phyloP scores from a whole-genome alignment of 306 rosid species.

The Begonia masoniana region DNA sequence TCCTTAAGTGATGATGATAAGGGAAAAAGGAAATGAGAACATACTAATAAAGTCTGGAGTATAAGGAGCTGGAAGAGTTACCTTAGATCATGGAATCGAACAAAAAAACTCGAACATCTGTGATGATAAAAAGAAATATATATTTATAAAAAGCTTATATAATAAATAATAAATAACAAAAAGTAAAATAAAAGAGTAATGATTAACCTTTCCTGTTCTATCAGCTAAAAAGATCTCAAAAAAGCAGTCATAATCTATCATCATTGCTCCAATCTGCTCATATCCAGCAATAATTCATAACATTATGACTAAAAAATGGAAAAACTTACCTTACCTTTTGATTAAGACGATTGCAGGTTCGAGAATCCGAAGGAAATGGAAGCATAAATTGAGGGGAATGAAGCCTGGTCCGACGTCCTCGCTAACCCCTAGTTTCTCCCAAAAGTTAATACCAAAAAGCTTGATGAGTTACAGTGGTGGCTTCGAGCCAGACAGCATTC shows the following conservation, averaged over 20 bases:
- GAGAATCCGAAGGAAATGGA: constrained; percentile 7
- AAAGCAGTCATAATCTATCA: constrained; percentile 29
- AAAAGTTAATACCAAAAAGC: no score
- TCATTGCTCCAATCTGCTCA: constrained; percentile 48
- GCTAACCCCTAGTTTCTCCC: no score
- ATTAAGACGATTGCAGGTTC: no score
- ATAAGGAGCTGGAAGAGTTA: no score
- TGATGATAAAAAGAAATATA: background rate
- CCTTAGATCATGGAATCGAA: background rate
- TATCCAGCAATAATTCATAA: constrained; percentile 6
- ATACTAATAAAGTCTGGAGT: background rate
- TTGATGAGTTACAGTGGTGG: constrained; percentile 5
- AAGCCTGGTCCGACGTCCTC: constrained; percentile 58
- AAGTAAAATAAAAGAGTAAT: no score
- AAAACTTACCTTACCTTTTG: no score
- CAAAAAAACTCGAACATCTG: background rate
- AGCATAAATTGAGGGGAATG: constrained; percentile 55
- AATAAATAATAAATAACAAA: constrained; percentile 11
- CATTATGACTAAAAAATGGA: no score
- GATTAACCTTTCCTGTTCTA: constrained; percentile 23
- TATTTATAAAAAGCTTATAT: constrained; percentile 2
- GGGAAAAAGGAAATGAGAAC: background rate
- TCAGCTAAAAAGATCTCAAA: constrained; percentile 14
- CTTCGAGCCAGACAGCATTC: constrained; percentile 69
- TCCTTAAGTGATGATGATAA: no score